These are phyloP conservation scores for Apiospora marii DNA, from an alignment of 2,329 filamentous ascomycete genomes.

Conservation along the genomic window DNA sequence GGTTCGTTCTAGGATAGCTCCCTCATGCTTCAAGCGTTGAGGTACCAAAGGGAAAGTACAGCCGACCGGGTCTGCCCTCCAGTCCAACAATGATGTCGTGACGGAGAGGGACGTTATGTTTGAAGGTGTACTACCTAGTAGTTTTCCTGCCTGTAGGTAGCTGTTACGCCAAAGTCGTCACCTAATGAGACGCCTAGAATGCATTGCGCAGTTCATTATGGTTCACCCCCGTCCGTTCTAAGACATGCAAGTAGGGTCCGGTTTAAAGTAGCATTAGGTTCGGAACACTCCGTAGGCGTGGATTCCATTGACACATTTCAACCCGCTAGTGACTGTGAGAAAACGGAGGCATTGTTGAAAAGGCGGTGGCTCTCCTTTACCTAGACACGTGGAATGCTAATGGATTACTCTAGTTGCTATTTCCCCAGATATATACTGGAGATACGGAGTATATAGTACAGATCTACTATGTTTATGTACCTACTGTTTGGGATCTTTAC, in stretches of 20 bases:
- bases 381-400: neutral
- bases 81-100: neutral
- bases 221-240: slow-evolving; percentile 4
- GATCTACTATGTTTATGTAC: neutral
- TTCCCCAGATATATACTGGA: neutral
- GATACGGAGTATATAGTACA: no score
- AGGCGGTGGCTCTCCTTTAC: neutral
- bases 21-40: neutral
- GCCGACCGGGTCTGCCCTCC: neutral
- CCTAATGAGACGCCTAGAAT: neutral
- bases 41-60: neutral
- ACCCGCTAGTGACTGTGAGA: slow-evolving; percentile 7
- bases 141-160: neutral
- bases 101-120: neutral
- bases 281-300: slow-evolving; percentile 9
- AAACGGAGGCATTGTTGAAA: neutral
- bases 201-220: neutral
- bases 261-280: slow-evolving; percentile 18
- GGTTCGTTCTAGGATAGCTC: neutral
- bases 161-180: neutral
- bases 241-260: slow-evolving; percentile 20
- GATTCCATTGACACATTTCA: slow-evolving; percentile 4
- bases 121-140: neutral
- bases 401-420: neutral
- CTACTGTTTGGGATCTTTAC: neutral